These are phyloP conservation scores for Coemansia sp. DNA, from an alignment of 192 early-diverging fungal species.

Conservation along the genomic window DNA sequence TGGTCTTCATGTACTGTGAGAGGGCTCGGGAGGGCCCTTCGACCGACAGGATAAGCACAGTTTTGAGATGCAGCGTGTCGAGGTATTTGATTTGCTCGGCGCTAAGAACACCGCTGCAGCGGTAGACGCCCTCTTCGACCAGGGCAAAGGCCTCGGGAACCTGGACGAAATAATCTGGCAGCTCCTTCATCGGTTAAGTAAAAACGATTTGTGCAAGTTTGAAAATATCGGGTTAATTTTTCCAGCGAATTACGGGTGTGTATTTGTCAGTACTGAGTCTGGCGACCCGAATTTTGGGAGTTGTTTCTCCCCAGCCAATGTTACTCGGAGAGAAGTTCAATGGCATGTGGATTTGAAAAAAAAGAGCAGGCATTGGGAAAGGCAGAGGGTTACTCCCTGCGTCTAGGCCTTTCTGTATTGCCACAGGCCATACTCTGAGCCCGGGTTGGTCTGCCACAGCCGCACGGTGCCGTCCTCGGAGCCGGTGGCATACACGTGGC, in stretches of 20 bases:
- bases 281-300: no score
- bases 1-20: constrained; percentile 71
- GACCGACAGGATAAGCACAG: constrained; percentile 75
- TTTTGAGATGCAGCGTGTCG: constrained; percentile 69
- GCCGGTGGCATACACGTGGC: constrained; percentile 85
- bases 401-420: constrained; percentile 45
- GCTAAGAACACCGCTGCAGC: constrained; percentile 70
- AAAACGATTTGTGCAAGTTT: no score
- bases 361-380: no score
- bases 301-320: no score
- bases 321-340: no score
- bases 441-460: constrained; percentile 83
- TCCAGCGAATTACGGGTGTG: no score
- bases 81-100: constrained; percentile 75
- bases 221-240: no score
- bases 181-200: constrained; percentile 51
- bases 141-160: constrained; percentile 82
- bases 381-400: no score
- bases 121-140: constrained; percentile 84
- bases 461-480: constrained; percentile 90
- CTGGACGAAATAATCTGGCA: constrained; percentile 47
- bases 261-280: no score
- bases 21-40: constrained; percentile 75
- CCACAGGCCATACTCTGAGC: constrained; percentile 80
- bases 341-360: no score